These are phyloP conservation scores for Verbena officinalis DNA, from an alignment of 257 asterid genomes.

Conservation along the genomic window DNA sequence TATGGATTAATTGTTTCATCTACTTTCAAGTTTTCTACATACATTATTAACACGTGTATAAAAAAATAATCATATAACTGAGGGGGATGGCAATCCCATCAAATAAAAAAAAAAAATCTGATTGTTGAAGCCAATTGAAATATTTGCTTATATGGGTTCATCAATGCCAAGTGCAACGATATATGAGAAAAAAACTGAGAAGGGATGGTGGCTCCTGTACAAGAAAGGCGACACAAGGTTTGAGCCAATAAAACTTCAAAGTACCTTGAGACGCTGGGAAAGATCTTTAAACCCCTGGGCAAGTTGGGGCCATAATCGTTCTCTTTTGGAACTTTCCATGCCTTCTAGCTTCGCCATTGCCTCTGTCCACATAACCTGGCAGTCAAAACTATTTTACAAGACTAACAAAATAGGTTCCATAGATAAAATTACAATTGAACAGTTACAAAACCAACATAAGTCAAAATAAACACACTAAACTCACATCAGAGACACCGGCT, in stretches of 20 bases:
- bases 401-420: conserved; percentile 33
- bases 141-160: background rate
- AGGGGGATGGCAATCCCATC: background rate
- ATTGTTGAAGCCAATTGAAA: conserved; percentile 9
- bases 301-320: conserved; percentile 97
- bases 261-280: conserved; percentile 93
- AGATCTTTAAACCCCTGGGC: conserved; percentile 95
- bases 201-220: conserved; percentile 8
- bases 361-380: conserved; percentile 98
- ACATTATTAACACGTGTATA: background rate
- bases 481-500: conserved; percentile 96
- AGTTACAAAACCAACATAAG: conserved; percentile 10
- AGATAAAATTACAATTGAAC: conserved; percentile 11
- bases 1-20: conserved; percentile 12
- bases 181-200: conserved; percentile 7
- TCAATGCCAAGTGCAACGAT: background rate
- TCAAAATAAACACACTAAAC: conserved; percentile 38
- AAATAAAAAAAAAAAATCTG: conserved; percentile 9
- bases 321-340: conserved; percentile 92
- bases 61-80: background rate
- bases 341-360: conserved; percentile 96
- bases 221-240: background rate
- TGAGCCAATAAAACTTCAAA: conserved; percentile 1
- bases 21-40: background rate
- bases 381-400: conserved; percentile 48